Evolutionary conservation across 208 protist genomes (phyloP), one percentile per base, ranked within the genome.

Genomic region (Zelonia costaricensis): DNA sequence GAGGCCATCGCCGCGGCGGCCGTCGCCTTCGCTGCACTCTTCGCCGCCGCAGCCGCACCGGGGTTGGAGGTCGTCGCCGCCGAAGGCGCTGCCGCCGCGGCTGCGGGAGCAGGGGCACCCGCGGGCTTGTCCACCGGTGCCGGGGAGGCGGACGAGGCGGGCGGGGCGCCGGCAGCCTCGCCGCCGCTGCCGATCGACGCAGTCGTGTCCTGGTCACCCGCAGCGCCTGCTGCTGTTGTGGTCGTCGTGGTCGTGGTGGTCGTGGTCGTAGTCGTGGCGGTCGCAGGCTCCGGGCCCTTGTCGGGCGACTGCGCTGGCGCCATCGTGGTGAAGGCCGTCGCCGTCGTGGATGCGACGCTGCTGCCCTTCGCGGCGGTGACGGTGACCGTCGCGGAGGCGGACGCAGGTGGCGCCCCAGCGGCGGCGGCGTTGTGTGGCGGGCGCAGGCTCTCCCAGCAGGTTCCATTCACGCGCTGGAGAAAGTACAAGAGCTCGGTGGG

Each of bases 391-490:
- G 53, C 38, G 10, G 36, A 33, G 13, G 35, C 51, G 31, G 22
- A 57, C 20, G 23, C 2, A 12, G 35, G 22, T 7, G 6, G 3
- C 12, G 51, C 3, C 36, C 7, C 25, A 20, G 35, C n/a, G 8
- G 35, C 31, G 27, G 53, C 20, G 1, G 61, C 45, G n/a, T 51
- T 51, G 2, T 35, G 43, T 3, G 66, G 73, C 0, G 57, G 22
- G 18, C 40, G 46, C 2, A 80, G 45, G 18, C 48, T 54, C 57
- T 78, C 69, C 77, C 80, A 87, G 63, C 74, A 74, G 22, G 78
- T 86, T 22, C 82, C 82, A 51, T 88, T 81, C 15, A 76, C 62
- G 53, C 78, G 78, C 39, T 64, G 44, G 1, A 88, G 69, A 27
- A 88, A 54, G 40, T 56, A 64, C 3, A 81, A 38, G 15, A 88